Percentiles rank a stretch among this genome's conserved stretches.
Evolutionary conservation across 2,329 filamentous ascomycete species (phyloP).

Genomic region (Bisporella sp.): DNA sequence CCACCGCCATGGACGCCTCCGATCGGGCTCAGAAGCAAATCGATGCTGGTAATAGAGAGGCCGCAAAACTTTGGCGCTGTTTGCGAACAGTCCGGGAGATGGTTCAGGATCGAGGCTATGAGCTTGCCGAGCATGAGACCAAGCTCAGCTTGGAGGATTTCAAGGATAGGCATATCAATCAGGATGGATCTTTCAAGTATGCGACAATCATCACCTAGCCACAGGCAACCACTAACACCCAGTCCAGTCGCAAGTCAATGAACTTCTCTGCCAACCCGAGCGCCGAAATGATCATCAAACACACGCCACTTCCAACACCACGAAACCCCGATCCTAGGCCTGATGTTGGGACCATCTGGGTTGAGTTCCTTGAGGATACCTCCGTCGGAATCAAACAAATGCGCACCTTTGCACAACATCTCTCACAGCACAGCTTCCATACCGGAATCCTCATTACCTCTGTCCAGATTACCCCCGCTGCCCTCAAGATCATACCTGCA

Average conservation of each 20-base stretch:
- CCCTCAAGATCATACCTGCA: slow-evolving; percentile 76
- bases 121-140: slow-evolving; percentile 83
- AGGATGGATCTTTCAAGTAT: slow-evolving; percentile 71
- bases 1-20: too few species aligned
- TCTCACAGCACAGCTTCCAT: slow-evolving; percentile 73
- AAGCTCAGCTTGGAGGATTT: slow-evolving; percentile 82
- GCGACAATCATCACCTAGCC: slow-evolving; percentile 21
- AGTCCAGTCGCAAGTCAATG: slow-evolving; percentile 72
- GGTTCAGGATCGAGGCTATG: slow-evolving; percentile 88
- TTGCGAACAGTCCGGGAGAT: slow-evolving; percentile 94
- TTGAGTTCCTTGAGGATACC: slow-evolving; percentile 81
- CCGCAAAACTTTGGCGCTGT: slow-evolving; percentile 79
- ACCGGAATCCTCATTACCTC: slow-evolving; percentile 87
- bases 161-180: slow-evolving; percentile 61
- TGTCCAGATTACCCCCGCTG: slow-evolving; percentile 75
- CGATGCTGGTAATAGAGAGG: slow-evolving; percentile 32
- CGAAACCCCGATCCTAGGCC: slow-evolving; percentile 62
- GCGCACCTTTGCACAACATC: slow-evolving; percentile 78
- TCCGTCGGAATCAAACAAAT: slow-evolving; percentile 88
- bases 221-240: slow-evolving; percentile 4
- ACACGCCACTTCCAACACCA: slow-evolving; percentile 64
- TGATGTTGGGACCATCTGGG: slow-evolving; percentile 81
- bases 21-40: slow-evolving; percentile 14
- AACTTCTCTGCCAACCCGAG: slow-evolving; percentile 83
- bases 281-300: slow-evolving; percentile 76